Percentiles rank a stretch among this genome's conserved stretches.
Evolutionary conservation across 2,329 filamentous ascomycete species (phyloP).

Genomic region (Huntiella abstrusa): DNA sequence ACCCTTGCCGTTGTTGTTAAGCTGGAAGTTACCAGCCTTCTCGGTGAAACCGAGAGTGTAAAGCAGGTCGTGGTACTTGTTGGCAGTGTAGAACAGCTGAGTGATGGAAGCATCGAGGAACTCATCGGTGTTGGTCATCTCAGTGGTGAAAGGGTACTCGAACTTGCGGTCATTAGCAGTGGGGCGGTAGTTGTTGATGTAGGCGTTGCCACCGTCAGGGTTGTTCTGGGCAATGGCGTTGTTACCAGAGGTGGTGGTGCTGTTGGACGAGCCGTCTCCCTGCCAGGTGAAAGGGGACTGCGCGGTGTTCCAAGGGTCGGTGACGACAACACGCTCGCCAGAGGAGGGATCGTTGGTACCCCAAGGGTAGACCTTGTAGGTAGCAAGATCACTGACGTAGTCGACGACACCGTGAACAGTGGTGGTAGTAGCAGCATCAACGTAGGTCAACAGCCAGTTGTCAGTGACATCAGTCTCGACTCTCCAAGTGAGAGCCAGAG

Average conservation of each 20-base stretch:
- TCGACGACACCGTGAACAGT: conserved; percentile 35
- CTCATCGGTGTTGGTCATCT: conserved; percentile 17
- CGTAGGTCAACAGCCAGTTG: conserved; percentile 41
- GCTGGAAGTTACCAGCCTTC: conserved; percentile 39
- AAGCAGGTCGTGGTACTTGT: conserved; percentile 40
- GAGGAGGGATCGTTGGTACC: conserved; percentile 33
- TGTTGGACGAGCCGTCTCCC: conserved; percentile 26
- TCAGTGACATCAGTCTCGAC: conserved; percentile 37
- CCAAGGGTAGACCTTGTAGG: conserved; percentile 38
- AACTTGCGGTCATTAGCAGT: conserved; percentile 24
- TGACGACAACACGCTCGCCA: conserved; percentile 24
- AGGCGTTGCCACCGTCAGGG: conserved; percentile 23
- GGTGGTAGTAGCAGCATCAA: conserved; percentile 29
- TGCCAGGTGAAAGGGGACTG: conserved; percentile 36
- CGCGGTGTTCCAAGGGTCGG: conserved; percentile 28
- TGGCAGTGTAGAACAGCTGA: conserved; percentile 42
- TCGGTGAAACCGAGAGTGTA: conserved; percentile 39
- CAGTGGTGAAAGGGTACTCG: conserved; percentile 24
- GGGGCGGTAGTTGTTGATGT: conserved; percentile 27
- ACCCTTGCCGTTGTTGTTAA: conserved; percentile 34
- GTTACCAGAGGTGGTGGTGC: conserved; percentile 37
- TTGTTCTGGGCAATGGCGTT: conserved; percentile 38
- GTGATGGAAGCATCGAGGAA: conserved; percentile 37
- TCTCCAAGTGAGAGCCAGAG: conserved; percentile 33
- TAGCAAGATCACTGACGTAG: conserved; percentile 33